A percentile compares a stretch with the other conserved stretches of the same genome.
Conservation (phyloP, 2,329 filamentous ascomycete species). For the Penicillium sp. region DNA sequence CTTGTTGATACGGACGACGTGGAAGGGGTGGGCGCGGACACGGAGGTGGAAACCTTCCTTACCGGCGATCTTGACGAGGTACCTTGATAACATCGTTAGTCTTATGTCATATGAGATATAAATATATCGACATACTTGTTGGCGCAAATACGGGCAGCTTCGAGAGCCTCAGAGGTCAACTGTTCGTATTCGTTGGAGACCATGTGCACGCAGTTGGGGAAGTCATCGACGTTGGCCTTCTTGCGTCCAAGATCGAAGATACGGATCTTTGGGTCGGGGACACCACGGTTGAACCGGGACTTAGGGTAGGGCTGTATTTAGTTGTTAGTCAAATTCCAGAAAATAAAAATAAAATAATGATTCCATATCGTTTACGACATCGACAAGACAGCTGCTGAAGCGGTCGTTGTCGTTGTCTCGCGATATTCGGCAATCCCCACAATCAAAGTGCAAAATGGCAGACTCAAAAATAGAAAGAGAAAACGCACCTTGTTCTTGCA, state of each 20-base stretch:
- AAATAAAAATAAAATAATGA: not conserved
- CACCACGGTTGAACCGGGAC: slow-evolving; percentile 99
- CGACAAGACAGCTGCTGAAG: too few species aligned
- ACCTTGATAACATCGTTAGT: slow-evolving; percentile 36
- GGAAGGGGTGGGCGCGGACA: slow-evolving; percentile 92
- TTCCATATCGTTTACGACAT: too few species aligned
- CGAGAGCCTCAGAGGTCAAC: slow-evolving; percentile 98
- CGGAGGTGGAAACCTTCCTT: slow-evolving; percentile 70
- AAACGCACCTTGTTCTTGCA: slow-evolving; percentile 99
- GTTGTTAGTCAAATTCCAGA: not conserved
- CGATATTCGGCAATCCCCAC: slow-evolving; percentile 21
- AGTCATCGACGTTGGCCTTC: slow-evolving; percentile 98
- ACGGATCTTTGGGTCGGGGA: slow-evolving; percentile 73
- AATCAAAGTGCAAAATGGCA: slow-evolving; percentile 20
- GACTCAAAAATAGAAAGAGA: slow-evolving; percentile 15
- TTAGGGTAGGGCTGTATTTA: slow-evolving; percentile 85
- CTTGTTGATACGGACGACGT: slow-evolving; percentile 99
- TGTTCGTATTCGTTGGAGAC: slow-evolving; percentile 99
- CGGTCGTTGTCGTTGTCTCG: too few species aligned
- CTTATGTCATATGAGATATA: slow-evolving; percentile 48
- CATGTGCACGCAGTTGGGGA: slow-evolving; percentile 98
- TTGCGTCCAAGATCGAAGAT: slow-evolving; percentile 99
- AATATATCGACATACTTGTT: slow-evolving; percentile 80
- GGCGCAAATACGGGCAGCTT: slow-evolving; percentile 99
- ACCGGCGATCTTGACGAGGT: slow-evolving; percentile 65